phyloP scores from a whole-genome alignment of 257 asterid species.

The Sherardia arvensis region DNA sequence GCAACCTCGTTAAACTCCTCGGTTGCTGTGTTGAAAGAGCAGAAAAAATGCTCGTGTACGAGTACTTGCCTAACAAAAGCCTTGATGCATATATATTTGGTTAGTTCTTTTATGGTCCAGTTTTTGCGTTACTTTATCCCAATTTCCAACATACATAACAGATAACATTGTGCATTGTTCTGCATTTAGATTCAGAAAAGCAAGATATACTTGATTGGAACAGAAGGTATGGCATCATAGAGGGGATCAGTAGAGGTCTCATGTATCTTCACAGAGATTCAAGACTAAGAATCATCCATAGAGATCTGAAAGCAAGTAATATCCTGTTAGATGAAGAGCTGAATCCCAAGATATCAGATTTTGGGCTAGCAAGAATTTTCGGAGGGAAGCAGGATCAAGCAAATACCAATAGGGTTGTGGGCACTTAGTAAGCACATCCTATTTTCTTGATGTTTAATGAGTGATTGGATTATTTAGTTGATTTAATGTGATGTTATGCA shows the following conservation, averaged over 20 bases:
- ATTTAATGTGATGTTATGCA: neutral
- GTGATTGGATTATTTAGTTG: neutral
- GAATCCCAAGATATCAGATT: neutral
- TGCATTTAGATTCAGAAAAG: neutral
- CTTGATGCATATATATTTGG: conserved; percentile 15
- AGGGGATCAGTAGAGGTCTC: neutral
- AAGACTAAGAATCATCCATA: neutral
- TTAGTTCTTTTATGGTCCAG: neutral
- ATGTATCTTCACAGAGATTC: neutral
- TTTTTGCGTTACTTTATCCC: conserved; percentile 7
- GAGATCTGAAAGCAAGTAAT: neutral
- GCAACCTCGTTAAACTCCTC: conserved; percentile 43
- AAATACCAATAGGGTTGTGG: neutral
- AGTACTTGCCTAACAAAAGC: conserved; percentile 52
- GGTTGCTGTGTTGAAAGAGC: conserved; percentile 41
- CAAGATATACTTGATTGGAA: neutral
- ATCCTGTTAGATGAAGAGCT: neutral
- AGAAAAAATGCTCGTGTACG: conserved; percentile 47
- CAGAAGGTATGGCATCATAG: neutral
- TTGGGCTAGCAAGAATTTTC: neutral
- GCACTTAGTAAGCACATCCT: neutral
- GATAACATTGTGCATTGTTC: neutral
- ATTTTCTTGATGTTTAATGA: neutral
- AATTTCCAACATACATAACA: neutral
- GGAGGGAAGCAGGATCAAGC: conserved; percentile 1